Evolutionary conservation across 768 basidiomycete species (phyloP).

Genomic region (Calocera cornea): DNA sequence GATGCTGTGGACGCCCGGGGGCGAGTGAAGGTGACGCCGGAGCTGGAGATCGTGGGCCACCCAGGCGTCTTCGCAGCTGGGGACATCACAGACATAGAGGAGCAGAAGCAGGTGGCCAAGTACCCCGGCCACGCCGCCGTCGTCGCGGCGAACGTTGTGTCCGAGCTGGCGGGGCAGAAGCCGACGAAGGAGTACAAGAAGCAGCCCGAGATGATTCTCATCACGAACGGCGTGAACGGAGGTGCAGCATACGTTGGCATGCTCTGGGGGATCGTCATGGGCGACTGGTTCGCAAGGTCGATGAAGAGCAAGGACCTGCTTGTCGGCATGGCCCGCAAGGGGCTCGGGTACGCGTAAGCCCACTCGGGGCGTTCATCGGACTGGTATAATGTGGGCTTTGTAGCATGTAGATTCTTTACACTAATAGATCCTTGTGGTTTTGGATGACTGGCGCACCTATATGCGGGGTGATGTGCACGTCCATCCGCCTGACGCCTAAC

Average conservation of each 20-base stretch:
- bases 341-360: neutral
- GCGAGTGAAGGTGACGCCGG: constrained; percentile 35
- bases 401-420: too few species aligned
- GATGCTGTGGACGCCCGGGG: constrained; percentile 26
- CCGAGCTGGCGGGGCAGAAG: constrained; percentile 24
- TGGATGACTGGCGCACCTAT: too few species aligned
- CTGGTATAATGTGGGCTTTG: too few species aligned
- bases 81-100: constrained; percentile 48
- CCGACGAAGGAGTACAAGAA: constrained; percentile 35
- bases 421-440: too few species aligned
- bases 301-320: constrained; percentile 12
- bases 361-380: too few species aligned
- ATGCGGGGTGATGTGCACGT: too few species aligned
- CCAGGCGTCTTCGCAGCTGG: constrained; percentile 50
- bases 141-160: constrained; percentile 37
- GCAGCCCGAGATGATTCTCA: constrained; percentile 38
- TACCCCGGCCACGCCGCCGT: constrained; percentile 31
- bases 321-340: neutral
- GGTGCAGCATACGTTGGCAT: constrained; percentile 30
- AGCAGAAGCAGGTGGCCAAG: constrained; percentile 50
- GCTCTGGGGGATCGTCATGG: constrained; percentile 19
- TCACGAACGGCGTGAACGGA: constrained; percentile 42
- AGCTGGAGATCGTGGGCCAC: constrained; percentile 41
- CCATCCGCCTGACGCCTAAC: too few species aligned
- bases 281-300: constrained; percentile 8